Evolutionary conservation across 805 yeast genomes (phyloP).

Genomic region (Metschnikowia noctiluminum): DNA sequence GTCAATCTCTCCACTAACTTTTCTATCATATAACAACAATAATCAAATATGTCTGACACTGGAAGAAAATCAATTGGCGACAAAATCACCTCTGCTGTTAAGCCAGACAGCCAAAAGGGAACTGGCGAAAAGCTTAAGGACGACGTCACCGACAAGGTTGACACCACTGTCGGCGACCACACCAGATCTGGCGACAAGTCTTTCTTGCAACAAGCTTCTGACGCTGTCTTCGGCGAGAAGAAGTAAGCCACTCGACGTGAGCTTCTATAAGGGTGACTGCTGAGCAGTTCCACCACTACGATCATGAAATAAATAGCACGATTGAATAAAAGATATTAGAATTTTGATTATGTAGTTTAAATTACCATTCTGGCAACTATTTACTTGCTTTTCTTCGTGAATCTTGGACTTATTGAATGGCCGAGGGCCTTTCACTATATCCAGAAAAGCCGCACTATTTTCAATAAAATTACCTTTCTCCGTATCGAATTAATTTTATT

Average conservation of each 20-base stretch:
- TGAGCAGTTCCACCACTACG: background rate
- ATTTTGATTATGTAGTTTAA: too few relatives aligned
- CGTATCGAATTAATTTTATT: too few relatives aligned
- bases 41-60: slow-evolving; percentile 35
- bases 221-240: slow-evolving; percentile 41
- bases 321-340: slow-evolving; percentile 3
- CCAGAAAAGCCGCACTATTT: too few relatives aligned
- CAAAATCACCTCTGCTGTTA: slow-evolving; percentile 35
- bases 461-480: too few relatives aligned
- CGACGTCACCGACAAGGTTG: slow-evolving; percentile 34
- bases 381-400: too few relatives aligned
- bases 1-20: background rate
- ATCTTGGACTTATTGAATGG: too few relatives aligned
- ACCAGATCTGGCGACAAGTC: slow-evolving; percentile 36
- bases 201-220: slow-evolving; percentile 42
- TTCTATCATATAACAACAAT: slow-evolving; percentile 1
- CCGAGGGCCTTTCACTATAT: too few relatives aligned
- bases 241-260: slow-evolving; percentile 11
- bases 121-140: slow-evolving; percentile 36
- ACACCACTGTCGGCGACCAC: slow-evolving; percentile 36
- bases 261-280: background rate
- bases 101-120: slow-evolving; percentile 42
- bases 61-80: slow-evolving; percentile 43
- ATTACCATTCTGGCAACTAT: too few relatives aligned
- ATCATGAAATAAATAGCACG: background rate